Evolutionary conservation across 345 rosid genomes (phyloP).

Genomic region (Murraya paniculata): DNA sequence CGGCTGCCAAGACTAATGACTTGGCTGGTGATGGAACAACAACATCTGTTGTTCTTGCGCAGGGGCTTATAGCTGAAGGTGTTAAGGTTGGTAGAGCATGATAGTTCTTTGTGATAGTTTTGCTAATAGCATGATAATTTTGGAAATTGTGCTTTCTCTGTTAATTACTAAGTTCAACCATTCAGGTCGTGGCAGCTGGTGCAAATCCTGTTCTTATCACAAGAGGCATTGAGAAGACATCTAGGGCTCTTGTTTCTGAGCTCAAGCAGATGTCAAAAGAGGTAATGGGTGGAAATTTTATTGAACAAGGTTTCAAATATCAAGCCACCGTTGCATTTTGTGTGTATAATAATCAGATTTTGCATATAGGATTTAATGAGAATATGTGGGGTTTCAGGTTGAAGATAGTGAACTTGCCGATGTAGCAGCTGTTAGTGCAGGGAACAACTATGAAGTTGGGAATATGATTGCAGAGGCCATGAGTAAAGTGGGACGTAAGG

Average conservation of each 20-base stretch:
- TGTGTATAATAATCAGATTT: neutral
- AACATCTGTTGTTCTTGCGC: constrained; percentile 98
- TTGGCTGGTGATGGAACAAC: constrained; percentile 99
- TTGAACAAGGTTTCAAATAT: neutral
- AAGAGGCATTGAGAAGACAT: constrained; percentile 93
- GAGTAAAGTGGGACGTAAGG: constrained; percentile 96
- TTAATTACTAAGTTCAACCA: neutral
- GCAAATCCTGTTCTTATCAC: constrained; percentile 96
- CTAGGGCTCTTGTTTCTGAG: constrained; percentile 78
- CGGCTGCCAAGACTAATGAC: constrained; percentile 97
- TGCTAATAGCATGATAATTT: neutral
- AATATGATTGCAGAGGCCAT: constrained; percentile 98
- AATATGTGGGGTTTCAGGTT: constrained; percentile 46
- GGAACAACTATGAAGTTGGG: constrained; percentile 90
- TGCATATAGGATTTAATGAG: neutral
- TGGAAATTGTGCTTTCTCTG: neutral
- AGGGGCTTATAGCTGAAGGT: constrained; percentile 95
- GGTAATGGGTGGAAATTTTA: constrained; percentile 35
- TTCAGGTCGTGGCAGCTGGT: constrained; percentile 97
- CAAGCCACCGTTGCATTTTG: neutral
- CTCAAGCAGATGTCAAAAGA: constrained; percentile 85
- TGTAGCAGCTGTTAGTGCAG: constrained; percentile 99
- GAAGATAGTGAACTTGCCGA: constrained; percentile 99
- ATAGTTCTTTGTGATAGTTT: neutral
- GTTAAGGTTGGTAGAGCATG: constrained; percentile 60